phyloP scores from a whole-genome alignment of 768 basidiomycete genomes.

The Leccinum truebloodii region DNA sequence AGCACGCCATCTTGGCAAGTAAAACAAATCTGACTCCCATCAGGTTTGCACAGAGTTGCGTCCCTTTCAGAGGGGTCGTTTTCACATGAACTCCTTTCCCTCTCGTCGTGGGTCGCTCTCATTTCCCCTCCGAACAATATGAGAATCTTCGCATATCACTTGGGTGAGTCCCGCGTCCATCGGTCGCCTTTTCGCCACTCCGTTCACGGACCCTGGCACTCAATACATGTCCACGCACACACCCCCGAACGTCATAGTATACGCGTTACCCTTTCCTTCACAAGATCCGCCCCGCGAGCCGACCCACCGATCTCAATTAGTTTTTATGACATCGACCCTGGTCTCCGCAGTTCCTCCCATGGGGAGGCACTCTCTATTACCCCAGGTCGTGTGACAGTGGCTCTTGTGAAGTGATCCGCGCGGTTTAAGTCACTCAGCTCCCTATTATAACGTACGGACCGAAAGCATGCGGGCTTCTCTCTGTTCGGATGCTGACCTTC shows the following conservation, averaged over 20 bases:
- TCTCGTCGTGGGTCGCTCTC: conserved; percentile 2
- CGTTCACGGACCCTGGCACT: conserved; percentile 13
- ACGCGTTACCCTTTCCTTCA: conserved; percentile 20
- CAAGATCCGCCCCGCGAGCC: conserved; percentile 27
- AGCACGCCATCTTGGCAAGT: background rate
- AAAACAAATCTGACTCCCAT: background rate
- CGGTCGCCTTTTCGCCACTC: conserved; percentile 19
- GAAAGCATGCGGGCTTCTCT: conserved; percentile 5
- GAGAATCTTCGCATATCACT: conserved; percentile 19
- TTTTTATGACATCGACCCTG: conserved; percentile 8
- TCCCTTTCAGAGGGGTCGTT: background rate
- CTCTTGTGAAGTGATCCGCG: conserved; percentile 8
- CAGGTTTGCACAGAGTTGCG: conserved; percentile 9
- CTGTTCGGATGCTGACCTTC: conserved; percentile 7
- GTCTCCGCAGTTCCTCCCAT: conserved; percentile 26
- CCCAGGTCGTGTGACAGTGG: conserved; percentile 32
- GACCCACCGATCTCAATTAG: conserved; percentile 17
- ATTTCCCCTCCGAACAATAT: conserved; percentile 10
- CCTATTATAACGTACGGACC: conserved; percentile 9
- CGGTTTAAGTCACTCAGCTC: background rate
- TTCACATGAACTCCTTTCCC: conserved; percentile 18
- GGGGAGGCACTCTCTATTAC: conserved; percentile 29
- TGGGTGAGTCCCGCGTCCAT: conserved; percentile 8
- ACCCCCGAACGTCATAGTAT: conserved; percentile 19
- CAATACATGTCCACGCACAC: background rate